Evolutionary conservation across 2,329 filamentous ascomycete genomes (phyloP).

Genomic region (Cyphellophora europaea): DNA sequence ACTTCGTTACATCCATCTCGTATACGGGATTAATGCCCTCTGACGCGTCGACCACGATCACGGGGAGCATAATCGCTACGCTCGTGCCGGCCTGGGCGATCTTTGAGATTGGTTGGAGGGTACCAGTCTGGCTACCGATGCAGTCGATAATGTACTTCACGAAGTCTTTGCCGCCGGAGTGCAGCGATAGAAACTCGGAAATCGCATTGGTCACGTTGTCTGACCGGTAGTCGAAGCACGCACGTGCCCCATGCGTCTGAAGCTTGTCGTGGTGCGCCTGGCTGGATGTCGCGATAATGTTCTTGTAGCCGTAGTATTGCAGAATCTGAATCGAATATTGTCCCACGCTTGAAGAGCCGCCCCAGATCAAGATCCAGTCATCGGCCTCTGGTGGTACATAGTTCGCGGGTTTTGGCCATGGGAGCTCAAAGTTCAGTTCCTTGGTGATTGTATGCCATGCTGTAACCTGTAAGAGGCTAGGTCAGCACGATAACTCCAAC

Average conservation of each 20-base stretch:
- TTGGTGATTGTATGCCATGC: slow-evolving; percentile 45
- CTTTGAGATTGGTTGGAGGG: slow-evolving; percentile 39
- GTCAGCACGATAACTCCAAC: no score
- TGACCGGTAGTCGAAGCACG: slow-evolving; percentile 24
- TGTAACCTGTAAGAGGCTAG: no score
- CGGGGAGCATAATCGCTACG: slow-evolving; percentile 52
- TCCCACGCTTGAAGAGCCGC: slow-evolving; percentile 26
- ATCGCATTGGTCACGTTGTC: slow-evolving; percentile 14
- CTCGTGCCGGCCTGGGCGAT: slow-evolving; percentile 39
- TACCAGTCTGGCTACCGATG: slow-evolving; percentile 42
- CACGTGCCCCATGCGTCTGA: slow-evolving; percentile 21
- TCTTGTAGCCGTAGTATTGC: slow-evolving; percentile 24
- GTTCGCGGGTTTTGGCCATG: slow-evolving; percentile 44
- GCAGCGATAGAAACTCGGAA: slow-evolving; percentile 12
- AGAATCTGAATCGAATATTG: slow-evolving; percentile 27
- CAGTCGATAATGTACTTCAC: slow-evolving; percentile 46
- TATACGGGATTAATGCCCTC: slow-evolving; percentile 40
- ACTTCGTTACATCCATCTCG: slow-evolving; percentile 41
- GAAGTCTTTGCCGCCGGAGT: slow-evolving; percentile 4
- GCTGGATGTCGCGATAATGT: slow-evolving; percentile 25
- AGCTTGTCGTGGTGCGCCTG: slow-evolving; percentile 22
- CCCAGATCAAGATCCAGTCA: slow-evolving; percentile 25
- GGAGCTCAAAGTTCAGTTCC: slow-evolving; percentile 45
- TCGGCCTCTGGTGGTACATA: slow-evolving; percentile 28
- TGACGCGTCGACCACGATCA: slow-evolving; percentile 46